A percentile compares a stretch with the other conserved stretches of the same genome.
These are phyloP conservation scores for Nelumbo lutea DNA, from an alignment of 164 flowering plant genomes.

Conservation along the genomic window DNA sequence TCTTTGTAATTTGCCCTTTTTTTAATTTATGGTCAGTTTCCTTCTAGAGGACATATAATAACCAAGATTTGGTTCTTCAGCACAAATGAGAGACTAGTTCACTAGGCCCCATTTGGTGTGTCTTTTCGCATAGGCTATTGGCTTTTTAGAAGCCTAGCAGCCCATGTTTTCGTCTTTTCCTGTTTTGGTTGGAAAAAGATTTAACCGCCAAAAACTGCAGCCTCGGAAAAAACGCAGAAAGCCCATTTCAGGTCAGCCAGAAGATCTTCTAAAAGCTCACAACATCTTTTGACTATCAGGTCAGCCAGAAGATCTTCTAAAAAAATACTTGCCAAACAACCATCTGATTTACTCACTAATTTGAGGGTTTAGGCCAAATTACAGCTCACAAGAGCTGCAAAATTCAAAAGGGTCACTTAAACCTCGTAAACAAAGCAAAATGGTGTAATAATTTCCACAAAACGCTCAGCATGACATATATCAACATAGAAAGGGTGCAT, in stretches of 20 bases:
- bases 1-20: not conserved
- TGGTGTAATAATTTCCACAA: slow-evolving; percentile 16
- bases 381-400: slow-evolving; percentile 10
- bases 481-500: not conserved
- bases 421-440: slow-evolving; percentile 3
- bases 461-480: not conserved
- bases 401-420: not conserved
- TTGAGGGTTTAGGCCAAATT: slow-evolving; percentile 16
- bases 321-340: no score
- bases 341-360: not conserved
- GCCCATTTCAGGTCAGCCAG: no score
- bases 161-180: no score
- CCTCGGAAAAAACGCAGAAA: no score
- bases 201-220: no score
- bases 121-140: no score
- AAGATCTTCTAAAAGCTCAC: no score
- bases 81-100: slow-evolving; percentile 8
- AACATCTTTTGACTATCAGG: no score
- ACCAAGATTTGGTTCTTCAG: slow-evolving; percentile 16
- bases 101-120: no score
- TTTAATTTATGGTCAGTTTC: slow-evolving; percentile 28
- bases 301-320: no score
- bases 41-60: slow-evolving; percentile 24
- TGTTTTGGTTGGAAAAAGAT: no score
- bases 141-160: no score